phyloP scores from a whole-genome alignment of 495 filamentous ascomycete species.

The Aspergillus sparsus region DNA sequence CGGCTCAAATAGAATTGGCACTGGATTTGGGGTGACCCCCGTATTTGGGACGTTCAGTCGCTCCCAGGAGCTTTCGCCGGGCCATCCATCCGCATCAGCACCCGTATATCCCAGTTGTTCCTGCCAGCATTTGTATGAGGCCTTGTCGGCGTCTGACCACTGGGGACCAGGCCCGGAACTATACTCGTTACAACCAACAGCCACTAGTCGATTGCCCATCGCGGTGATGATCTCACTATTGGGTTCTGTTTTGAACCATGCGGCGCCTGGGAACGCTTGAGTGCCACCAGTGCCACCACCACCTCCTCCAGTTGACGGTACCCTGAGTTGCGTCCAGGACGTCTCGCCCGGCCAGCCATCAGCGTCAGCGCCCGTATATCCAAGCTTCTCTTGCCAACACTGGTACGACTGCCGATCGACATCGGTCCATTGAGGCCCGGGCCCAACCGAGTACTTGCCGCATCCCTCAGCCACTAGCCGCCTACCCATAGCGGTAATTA shows the following conservation, averaged over 20 bases:
- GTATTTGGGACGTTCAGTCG: conserved; percentile 4
- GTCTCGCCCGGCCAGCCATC: conserved; percentile 17
- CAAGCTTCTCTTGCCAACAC: conserved; percentile 17
- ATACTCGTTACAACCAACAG: conserved; percentile 3
- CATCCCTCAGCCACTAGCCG: conserved; percentile 16
- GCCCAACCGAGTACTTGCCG: conserved; percentile 6
- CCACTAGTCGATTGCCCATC: conserved; percentile 7
- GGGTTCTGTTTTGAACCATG: conserved; percentile 7
- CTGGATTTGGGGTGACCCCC: neutral
- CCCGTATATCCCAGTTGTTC: conserved; percentile 7
- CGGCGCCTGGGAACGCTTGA: conserved; percentile 1
- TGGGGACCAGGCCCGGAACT: neutral
- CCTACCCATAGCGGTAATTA: conserved; percentile 13
- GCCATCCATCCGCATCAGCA: conserved; percentile 11
- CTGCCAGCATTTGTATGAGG: conserved; percentile 10
- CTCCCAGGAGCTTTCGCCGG: conserved; percentile 1
- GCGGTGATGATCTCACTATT: conserved; percentile 6
- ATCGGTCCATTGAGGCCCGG: conserved; percentile 11
- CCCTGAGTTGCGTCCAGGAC: conserved; percentile 13
- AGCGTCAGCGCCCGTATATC: conserved; percentile 14
- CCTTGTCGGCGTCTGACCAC: conserved; percentile 3
- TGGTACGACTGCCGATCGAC: conserved; percentile 1
- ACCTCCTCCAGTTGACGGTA: neutral
- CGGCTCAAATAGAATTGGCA: neutral
- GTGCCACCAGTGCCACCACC: neutral